Evolutionary conservation across 768 basidiomycete genomes (phyloP), one percentile per base, ranked within the genome.

Genomic region (Leccinum subtestaceum): DNA sequence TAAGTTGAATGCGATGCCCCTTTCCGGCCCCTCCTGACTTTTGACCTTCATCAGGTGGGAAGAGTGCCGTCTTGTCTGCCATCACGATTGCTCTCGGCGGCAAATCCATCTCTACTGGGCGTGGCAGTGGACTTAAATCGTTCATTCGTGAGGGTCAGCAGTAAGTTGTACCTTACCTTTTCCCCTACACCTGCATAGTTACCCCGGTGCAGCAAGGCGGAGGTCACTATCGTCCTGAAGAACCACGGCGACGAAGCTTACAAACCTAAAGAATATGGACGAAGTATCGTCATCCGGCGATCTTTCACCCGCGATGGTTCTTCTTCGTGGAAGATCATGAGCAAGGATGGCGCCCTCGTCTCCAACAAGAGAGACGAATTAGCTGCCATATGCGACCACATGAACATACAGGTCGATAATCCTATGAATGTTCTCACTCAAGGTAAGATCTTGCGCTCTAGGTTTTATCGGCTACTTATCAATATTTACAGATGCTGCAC

Each of bases 351-450:
- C 38, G 81, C 80, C 63, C 68, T 85, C 10, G 74, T 97, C 58
- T 88, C 87, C 34, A 86, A 78, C 13, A 94, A 91, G 76, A 85
- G 86, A 63, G 87, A 93, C 10, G 95, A 98, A 68, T 74, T 99
- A 11, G 81, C 89, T 17, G 84, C 87, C 2, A 98, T 99, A 52
- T 89, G 89, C 66, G 93, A 96, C 69, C 89, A 94, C 63, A 96
- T 97, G 89, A 94, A 94, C 66, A 92, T 99, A 56, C 94, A 96
- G 70, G 92, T 97, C 59, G 94, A 97, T 70, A 95, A 95, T 67
- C 96, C 95, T 2, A 86, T 98, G 85, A 98, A 93, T 61, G 88
- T 99, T 25, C 80, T 96, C 47, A 95, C 92, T 1, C 93, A 94
- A 80, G 91, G 89, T 81, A 61, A 36, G 25, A 67, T 60, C 9